Conservation (phyloP, 2,329 filamentous ascomycete genomes). For the Diaporthe citri region DNA sequence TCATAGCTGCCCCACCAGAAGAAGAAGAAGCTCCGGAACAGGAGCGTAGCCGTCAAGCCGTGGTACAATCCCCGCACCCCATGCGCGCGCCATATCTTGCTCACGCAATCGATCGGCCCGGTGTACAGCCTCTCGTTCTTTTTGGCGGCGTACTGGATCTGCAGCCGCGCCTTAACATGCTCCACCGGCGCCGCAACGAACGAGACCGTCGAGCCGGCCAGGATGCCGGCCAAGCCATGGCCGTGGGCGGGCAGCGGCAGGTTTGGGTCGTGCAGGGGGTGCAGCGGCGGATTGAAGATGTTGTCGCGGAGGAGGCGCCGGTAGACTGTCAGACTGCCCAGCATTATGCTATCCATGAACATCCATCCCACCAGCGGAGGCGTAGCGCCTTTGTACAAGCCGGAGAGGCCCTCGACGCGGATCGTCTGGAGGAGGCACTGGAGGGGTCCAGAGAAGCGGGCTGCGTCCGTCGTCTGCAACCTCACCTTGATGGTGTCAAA, state of each 20-base stretch:
- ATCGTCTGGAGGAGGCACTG: constrained; percentile 89
- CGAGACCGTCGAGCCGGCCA: constrained; percentile 90
- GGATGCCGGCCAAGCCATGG: constrained; percentile 87
- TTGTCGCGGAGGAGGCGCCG: constrained; percentile 85
- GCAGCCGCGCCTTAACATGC: constrained; percentile 89
- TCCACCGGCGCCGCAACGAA: constrained; percentile 95
- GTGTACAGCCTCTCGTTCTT: constrained; percentile 85
- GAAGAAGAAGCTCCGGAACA: constrained; percentile 96
- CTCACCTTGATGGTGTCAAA: constrained; percentile 99
- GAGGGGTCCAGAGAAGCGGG: constrained; percentile 86
- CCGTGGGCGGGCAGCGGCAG: constrained; percentile 77
- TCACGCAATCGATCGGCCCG: constrained; percentile 86
- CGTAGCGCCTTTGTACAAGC: constrained; percentile 94
- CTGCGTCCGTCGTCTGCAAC: constrained; percentile 83
- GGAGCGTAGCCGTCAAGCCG: constrained; percentile 84
- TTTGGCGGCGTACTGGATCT: constrained; percentile 89
- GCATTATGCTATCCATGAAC: constrained; percentile 91
- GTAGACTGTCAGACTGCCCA: constrained; percentile 92
- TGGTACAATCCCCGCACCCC: constrained; percentile 87
- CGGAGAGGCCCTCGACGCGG: constrained; percentile 84
- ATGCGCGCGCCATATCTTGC: constrained; percentile 77
- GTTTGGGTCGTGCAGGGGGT: constrained; percentile 50
- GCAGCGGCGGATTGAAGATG: constrained; percentile 73
- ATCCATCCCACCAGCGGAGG: constrained; percentile 97
- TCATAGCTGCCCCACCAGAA: constrained; percentile 99